These are phyloP conservation scores for Saussurea involucrata DNA, from an alignment of 129 eudicot species.

Conservation along the genomic window DNA sequence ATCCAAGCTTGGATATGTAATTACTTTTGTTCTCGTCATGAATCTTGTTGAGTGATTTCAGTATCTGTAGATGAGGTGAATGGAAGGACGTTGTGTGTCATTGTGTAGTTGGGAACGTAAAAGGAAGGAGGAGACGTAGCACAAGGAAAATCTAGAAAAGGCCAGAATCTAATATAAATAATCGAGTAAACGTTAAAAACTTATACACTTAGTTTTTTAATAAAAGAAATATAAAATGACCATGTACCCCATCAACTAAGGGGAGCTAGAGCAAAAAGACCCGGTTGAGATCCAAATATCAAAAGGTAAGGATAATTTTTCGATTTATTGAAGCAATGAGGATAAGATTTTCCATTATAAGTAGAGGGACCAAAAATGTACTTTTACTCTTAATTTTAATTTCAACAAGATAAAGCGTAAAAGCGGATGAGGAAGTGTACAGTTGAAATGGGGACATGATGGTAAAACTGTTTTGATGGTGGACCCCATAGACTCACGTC, in stretches of 20 bases:
- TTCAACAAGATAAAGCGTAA: neutral
- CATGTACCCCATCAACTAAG: neutral
- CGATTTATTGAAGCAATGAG: neutral
- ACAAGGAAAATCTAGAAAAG: neutral
- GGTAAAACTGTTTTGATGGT: slow-evolving; percentile 6
- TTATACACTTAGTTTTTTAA: no score
- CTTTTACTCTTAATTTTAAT: no score
- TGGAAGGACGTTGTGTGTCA: no score
- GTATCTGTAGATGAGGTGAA: no score
- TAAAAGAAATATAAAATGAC: no score
- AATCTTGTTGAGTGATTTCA: no score
- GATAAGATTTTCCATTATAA: neutral
- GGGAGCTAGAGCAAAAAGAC: neutral
- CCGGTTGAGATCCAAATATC: neutral
- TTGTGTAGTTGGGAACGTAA: no score
- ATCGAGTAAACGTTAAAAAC: no score
- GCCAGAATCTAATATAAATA: no score
- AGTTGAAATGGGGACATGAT: slow-evolving; percentile 12
- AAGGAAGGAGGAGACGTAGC: no score
- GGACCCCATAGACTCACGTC: slow-evolving; percentile 25
- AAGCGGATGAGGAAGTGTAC: slow-evolving; percentile 2
- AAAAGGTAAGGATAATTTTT: neutral
- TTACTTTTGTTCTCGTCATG: no score
- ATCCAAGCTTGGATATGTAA: no score
- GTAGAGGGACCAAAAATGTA: neutral